A percentile compares a stretch with the other conserved stretches of the same genome.
Conservation (phyloP, 345 rosid species). For the Erysimum cheiranthoides region DNA sequence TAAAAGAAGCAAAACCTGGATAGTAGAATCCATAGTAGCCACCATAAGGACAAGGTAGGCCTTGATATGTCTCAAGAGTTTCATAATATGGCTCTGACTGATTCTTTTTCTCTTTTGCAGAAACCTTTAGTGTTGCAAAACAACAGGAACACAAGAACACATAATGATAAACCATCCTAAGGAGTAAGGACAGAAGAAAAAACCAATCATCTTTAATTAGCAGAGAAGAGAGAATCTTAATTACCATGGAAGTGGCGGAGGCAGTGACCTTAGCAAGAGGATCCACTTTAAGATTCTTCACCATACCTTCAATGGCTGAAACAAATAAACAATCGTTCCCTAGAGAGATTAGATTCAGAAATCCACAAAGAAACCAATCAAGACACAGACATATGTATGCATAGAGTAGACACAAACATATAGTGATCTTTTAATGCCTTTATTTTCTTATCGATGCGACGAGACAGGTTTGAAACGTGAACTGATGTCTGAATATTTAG, state of each 20-base stretch:
- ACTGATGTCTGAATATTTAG: constrained; percentile 44
- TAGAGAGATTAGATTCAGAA: constrained; percentile 15
- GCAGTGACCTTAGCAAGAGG: constrained; percentile 41
- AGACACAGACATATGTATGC: constrained; percentile 7
- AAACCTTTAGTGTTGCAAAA: constrained; percentile 36
- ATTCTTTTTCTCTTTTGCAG: constrained; percentile 44
- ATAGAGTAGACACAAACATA: constrained; percentile 8
- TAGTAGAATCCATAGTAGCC: constrained; percentile 52
- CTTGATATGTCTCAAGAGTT: constrained; percentile 46
- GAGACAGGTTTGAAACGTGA: constrained; percentile 46
- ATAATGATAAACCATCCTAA: background rate
- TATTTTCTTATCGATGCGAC: constrained; percentile 1
- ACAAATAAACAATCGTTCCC: constrained; percentile 6
- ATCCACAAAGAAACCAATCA: constrained; percentile 16
- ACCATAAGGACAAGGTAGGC: constrained; percentile 46
- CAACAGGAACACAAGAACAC: constrained; percentile 6
- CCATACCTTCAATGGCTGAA: constrained; percentile 49
- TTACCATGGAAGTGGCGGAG: constrained; percentile 48
- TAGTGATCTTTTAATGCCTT: background rate
- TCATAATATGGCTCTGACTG: constrained; percentile 49
- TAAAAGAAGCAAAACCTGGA: constrained; percentile 47
- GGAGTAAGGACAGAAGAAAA: background rate
- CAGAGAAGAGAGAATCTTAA: constrained; percentile 13
- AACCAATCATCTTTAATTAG: background rate
- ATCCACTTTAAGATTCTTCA: constrained; percentile 49